Percentiles rank a stretch among this genome's conserved stretches.
These are phyloP conservation scores for Eimeria tenella DNA, from an alignment of 169 alveolate genomes.

Conservation along the genomic window DNA sequence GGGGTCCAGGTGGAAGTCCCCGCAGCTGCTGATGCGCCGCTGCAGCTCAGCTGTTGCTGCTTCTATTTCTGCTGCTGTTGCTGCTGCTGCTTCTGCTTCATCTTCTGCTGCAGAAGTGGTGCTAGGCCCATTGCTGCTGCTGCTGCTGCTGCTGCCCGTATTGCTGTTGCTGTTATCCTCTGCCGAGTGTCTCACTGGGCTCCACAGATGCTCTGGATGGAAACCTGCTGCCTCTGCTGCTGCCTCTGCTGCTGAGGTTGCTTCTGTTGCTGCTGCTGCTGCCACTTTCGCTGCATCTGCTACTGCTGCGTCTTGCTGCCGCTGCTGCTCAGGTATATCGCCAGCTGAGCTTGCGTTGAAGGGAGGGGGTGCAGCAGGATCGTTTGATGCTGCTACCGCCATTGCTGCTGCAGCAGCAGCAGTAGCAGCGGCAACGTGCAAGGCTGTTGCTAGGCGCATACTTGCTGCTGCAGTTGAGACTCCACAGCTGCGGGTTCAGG, in stretches of 20 bases:
- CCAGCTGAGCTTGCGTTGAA: too few species aligned
- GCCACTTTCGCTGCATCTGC: neutral
- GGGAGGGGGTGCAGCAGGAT: neutral
- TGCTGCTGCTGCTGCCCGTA: constrained; percentile 12
- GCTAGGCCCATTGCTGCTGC: constrained; percentile 2
- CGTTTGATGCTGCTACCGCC: neutral
- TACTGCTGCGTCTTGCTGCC: neutral
- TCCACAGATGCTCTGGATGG: neutral
- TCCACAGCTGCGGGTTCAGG: too few species aligned
- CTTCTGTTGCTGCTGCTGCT: neutral
- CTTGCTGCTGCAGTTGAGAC: neutral
- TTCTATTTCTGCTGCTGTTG: neutral
- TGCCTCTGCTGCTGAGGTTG: neutral
- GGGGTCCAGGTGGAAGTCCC: constrained; percentile 8
- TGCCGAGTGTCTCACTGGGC: neutral
- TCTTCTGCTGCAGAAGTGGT: neutral
- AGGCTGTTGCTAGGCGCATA: neutral
- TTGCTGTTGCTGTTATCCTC: neutral
- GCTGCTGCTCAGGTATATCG: neutral
- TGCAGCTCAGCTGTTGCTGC: constrained; percentile 18
- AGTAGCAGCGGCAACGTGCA: neutral
- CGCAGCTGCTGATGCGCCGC: constrained; percentile 40
- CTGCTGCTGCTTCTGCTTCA: neutral
- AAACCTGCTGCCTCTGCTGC: neutral
- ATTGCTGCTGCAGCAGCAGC: neutral